phyloP scores from a whole-genome alignment of 306 rosid genomes.

The Cyamopsis tetragonoloba region DNA sequence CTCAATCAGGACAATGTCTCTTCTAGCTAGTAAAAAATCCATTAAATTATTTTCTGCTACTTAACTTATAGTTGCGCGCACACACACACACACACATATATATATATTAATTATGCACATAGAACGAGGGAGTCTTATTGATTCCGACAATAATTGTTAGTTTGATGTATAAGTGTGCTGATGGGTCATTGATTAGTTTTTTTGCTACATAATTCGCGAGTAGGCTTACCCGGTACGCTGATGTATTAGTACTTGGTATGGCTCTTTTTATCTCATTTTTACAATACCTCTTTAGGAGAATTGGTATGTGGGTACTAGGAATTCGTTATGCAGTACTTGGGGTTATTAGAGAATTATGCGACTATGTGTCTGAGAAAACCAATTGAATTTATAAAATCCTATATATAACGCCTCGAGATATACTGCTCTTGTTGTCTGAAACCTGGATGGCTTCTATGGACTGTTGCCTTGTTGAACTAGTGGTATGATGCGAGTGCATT shows the following conservation, averaged over 20 bases:
- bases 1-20: too few relatives aligned
- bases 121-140: neutral
- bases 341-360: too few relatives aligned
- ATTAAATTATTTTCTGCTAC: neutral
- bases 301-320: too few relatives aligned
- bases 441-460: neutral
- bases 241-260: too few relatives aligned
- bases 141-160: neutral
- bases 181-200: neutral
- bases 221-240: too few relatives aligned
- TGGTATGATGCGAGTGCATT: neutral
- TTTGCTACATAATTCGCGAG: too few relatives aligned
- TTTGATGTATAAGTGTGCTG: neutral
- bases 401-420: neutral
- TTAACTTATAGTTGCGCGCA: neutral
- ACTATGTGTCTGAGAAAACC: too few relatives aligned
- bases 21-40: neutral
- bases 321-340: too few relatives aligned
- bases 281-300: too few relatives aligned
- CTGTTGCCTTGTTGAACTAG: conserved; percentile 3
- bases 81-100: too few relatives aligned
- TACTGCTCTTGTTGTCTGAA: neutral
- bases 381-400: neutral
- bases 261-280: too few relatives aligned
- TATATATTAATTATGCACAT: too few relatives aligned